Evolutionary conservation across 2,329 filamentous ascomycete genomes (phyloP).

Genomic region (Aciculosporium take): DNA sequence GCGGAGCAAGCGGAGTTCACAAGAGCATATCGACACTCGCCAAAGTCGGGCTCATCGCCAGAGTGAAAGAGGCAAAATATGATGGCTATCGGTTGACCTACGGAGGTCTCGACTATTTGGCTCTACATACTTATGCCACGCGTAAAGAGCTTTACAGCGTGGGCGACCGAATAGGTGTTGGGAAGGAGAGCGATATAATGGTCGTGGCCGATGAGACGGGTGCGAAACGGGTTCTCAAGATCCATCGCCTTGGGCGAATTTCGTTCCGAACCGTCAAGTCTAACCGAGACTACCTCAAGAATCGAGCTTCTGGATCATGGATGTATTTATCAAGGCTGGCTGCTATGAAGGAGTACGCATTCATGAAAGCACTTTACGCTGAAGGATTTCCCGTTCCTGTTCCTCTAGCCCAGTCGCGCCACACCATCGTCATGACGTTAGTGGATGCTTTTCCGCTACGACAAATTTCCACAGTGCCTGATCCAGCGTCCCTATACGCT

Average conservation of each 20-base stretch:
- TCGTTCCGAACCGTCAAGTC: slow-evolving; percentile 94
- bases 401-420: slow-evolving; percentile 76
- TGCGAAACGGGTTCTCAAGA: slow-evolving; percentile 75
- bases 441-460: slow-evolving; percentile 85
- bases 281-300: slow-evolving; percentile 88
- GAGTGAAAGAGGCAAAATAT: slow-evolving; percentile 90
- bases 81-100: slow-evolving; percentile 96
- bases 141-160: slow-evolving; percentile 76
- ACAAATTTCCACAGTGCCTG: slow-evolving; percentile 70
- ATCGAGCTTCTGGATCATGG: slow-evolving; percentile 70
- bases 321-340: slow-evolving; percentile 95
- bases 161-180: slow-evolving; percentile 86
- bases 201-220: slow-evolving; percentile 74
- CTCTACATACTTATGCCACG: slow-evolving; percentile 76
- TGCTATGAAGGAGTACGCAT: slow-evolving; percentile 85
- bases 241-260: slow-evolving; percentile 87
- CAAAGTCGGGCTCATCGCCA: slow-evolving; percentile 81
- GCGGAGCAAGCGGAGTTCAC: slow-evolving; percentile 65
- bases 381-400: slow-evolving; percentile 84
- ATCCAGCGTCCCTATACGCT: slow-evolving; percentile 77
- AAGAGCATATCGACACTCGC: slow-evolving; percentile 80
- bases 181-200: slow-evolving; percentile 95
- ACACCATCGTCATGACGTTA: slow-evolving; percentile 92
- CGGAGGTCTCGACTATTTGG: slow-evolving; percentile 93
- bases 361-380: slow-evolving; percentile 73